phyloP scores from a whole-genome alignment of 179 eudicot genomes.

The Kewa caespitosa region DNA sequence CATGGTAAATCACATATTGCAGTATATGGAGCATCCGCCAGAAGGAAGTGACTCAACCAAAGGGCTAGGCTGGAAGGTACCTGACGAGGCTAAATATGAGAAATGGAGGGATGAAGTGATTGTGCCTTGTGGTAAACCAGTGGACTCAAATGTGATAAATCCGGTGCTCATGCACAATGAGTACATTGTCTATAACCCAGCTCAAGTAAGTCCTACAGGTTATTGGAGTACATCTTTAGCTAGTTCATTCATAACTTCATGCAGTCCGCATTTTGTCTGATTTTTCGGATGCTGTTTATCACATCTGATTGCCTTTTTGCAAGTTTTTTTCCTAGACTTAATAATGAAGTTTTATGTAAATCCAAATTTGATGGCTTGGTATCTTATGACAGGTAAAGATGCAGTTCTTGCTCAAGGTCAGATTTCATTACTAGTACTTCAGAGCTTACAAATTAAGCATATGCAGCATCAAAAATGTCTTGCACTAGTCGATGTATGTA shows the following conservation, averaged over 20 bases:
- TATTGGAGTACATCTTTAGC: too few species aligned
- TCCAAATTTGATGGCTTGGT: too few species aligned
- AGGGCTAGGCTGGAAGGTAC: conserved; percentile 91
- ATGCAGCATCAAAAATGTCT: too few species aligned
- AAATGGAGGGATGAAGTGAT: conserved; percentile 87
- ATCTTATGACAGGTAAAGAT: conserved; percentile 68
- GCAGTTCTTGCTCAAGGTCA: conserved; percentile 94
- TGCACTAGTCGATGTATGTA: too few species aligned
- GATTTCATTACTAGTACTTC: conserved; percentile 81
- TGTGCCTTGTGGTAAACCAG: conserved; percentile 95
- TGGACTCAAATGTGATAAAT: conserved; percentile 62
- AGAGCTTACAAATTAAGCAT: too few species aligned
- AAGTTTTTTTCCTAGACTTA: too few species aligned
- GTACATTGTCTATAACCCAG: conserved; percentile 88
- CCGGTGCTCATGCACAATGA: conserved; percentile 92
- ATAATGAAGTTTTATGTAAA: too few species aligned
- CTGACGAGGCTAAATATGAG: conserved; percentile 57
- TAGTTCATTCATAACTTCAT: background rate
- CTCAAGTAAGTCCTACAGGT: conserved; percentile 94
- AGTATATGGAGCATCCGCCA: conserved; percentile 94
- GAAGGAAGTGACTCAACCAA: conserved; percentile 93
- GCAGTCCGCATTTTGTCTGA: too few species aligned
- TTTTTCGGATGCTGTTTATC: too few species aligned
- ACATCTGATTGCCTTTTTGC: too few species aligned
- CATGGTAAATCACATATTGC: too few species aligned